Evolutionary conservation across 1,284 basidiomycete genomes (phyloP), one percentile per base, ranked within the genome.

Genomic region (Pulveroboletus sp.): DNA sequence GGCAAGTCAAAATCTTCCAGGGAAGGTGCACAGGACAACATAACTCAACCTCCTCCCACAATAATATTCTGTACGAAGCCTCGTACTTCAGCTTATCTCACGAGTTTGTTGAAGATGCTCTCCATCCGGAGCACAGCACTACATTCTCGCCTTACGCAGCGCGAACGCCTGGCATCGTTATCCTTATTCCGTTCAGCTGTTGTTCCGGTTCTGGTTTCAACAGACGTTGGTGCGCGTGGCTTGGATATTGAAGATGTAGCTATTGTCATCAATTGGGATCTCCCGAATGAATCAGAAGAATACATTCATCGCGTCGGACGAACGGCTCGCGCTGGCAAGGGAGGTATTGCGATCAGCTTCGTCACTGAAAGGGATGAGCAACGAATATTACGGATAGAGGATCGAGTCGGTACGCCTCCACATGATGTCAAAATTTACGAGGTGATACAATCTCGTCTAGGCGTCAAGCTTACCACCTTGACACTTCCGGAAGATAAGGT

Each of bases 231-330:
- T 10, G 91, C 92, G 36, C 86, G 96, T 69, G 96, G 96, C 49
- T 77, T 98, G 60, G 96, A 98, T 76, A 96, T 98, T 57, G 92
- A 92, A 59, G 93, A 96, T 65, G 95, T 98, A 20, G 93, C 92
- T 22, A 85, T 97, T 77, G 94, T 98, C 36, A 81, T 97, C 59
- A 99, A 99, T 66, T 99, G 95, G 94, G 97, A 99, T 72, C 73
- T 99, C 64, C 91, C 97, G 49, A 77, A 77, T 22, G 86, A 89
- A 67, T 80, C 89, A 8, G 81, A 90, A 73, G 86, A 91, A 72
- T 89, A 91, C 69, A 91, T 87, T 14, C 89, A 92, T 72, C 81
- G 88, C n/a, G 89, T 91, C 14, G 89, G 90, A 39, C 79, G 97
- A 66, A 99, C 97, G 15, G 97, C 96, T 31, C 88, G 97, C 68